These are phyloP conservation scores for Coemansia sp. DNA, from an alignment of 192 early-diverging fungal species.

Conservation along the genomic window DNA sequence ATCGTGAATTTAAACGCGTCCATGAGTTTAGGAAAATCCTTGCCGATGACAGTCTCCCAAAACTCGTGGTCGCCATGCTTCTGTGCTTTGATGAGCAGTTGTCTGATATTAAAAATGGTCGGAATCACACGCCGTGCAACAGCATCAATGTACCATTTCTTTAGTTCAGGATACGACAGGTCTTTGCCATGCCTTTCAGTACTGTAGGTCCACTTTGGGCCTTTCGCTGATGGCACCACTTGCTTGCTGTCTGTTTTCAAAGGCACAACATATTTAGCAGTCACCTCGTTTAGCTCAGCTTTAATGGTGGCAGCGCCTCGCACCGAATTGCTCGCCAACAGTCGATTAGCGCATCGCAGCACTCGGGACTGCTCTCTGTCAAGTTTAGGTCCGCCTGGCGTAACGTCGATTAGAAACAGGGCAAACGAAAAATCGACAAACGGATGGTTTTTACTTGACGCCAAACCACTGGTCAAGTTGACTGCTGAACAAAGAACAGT, in stretches of 20 bases:
- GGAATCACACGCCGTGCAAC: background rate
- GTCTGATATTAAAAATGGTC: background rate
- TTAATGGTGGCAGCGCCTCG: background rate
- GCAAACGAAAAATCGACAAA: background rate
- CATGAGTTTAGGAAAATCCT: background rate
- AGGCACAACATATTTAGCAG: background rate
- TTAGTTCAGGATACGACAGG: background rate
- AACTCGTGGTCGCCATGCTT: background rate
- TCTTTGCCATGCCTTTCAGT: background rate
- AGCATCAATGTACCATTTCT: background rate
- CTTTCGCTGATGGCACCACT: too few species aligned
- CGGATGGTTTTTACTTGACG: background rate
- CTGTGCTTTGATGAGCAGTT: background rate
- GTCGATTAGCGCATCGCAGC: background rate
- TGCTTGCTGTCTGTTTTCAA: too few species aligned
- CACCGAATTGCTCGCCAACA: background rate
- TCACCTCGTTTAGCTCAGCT: background rate
- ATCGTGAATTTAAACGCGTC: too few species aligned
- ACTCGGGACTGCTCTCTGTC: background rate
- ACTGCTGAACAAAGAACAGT: background rate
- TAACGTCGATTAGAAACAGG: background rate
- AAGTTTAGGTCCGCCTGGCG: background rate
- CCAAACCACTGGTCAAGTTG: background rate
- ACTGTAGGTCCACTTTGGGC: too few species aligned
- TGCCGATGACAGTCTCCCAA: background rate